Evolutionary conservation across 2,329 filamentous ascomycete genomes (phyloP), one percentile per base, ranked within the genome.

Genomic region (Trichoderma gracile): DNA sequence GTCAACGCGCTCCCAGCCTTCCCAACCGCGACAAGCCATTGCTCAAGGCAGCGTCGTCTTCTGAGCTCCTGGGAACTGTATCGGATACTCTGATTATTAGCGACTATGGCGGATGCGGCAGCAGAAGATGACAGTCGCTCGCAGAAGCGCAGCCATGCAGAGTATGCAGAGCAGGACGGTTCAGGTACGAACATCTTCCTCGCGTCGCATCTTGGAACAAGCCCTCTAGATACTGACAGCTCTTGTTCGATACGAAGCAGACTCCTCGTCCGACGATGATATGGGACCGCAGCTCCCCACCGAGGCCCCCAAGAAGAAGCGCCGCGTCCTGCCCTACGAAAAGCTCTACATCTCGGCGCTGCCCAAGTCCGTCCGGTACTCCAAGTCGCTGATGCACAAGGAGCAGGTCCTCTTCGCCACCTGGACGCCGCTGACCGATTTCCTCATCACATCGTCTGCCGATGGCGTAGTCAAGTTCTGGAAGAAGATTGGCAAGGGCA

Each of bases 381-480:
- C 91, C 65, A 96, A 93, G 74, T 98, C 95, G 52, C 82, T 99
- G 73, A 99, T 99, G 96, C 95, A 99, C 84, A 93, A 94, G 79
- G 95, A 99, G 70, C 93, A 97, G 78, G 79, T 99, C 56, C 86
- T 90, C 64, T 98, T 93, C 72, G 86, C 92, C 68, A 96, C 89
- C 14, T 88, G 97, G 75, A 97, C 96, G 1, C 93, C 93, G 0
- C 81, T 89, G 66, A 97, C 94, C 66, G 95, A 98, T 70, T 99
- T 99, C 74, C 82, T 99, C 43, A 95, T 99, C 67, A 99, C 95
- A 1, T 92, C 91, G 67, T 98, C 95, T 0, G 80, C 91, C 49
- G 95, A 99, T 74, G 96, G 96, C n/a, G 90, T 94, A 0, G 94
- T 98, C 70, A 99, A 99, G 77, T 99, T 99, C 76, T 99, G 95